These are phyloP conservation scores for Pelargonium citronellum DNA, from an alignment of 441 rosid species.

Conservation along the genomic window DNA sequence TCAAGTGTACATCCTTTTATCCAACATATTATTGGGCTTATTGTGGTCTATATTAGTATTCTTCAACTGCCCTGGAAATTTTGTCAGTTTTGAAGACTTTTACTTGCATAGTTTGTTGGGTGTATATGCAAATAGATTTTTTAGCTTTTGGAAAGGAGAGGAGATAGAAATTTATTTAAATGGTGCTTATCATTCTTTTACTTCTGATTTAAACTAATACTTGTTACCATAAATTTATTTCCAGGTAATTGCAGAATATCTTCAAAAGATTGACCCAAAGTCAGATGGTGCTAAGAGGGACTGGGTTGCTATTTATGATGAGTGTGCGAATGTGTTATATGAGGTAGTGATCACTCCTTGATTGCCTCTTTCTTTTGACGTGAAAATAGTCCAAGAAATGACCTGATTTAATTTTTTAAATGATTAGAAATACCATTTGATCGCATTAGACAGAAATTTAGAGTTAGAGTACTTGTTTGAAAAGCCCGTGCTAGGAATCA, in stretches of 20 bases:
- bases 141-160: not conserved
- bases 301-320: slow-evolving; percentile 99
- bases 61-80: not conserved
- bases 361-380: not conserved
- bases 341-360: slow-evolving; percentile 40
- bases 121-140: not conserved
- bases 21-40: not conserved
- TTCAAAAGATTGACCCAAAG: slow-evolving; percentile 93
- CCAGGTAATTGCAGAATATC: slow-evolving; percentile 92
- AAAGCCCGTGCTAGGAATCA: not conserved
- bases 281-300: slow-evolving; percentile 99
- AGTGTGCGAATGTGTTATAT: slow-evolving; percentile 87
- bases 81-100: not conserved
- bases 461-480: not conserved
- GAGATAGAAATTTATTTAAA: not conserved
- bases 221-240: slow-evolving; percentile 5
- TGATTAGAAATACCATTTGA: not conserved
- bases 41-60: not conserved
- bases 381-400: not conserved
- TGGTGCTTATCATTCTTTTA: not conserved
- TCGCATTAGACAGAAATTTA: not conserved
- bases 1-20: not conserved
- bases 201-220: not conserved
- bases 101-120: not conserved
- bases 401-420: too few species aligned